Evolutionary conservation across 345 rosid genomes (phyloP).

Genomic region (Eucalyptus pauciflora): DNA sequence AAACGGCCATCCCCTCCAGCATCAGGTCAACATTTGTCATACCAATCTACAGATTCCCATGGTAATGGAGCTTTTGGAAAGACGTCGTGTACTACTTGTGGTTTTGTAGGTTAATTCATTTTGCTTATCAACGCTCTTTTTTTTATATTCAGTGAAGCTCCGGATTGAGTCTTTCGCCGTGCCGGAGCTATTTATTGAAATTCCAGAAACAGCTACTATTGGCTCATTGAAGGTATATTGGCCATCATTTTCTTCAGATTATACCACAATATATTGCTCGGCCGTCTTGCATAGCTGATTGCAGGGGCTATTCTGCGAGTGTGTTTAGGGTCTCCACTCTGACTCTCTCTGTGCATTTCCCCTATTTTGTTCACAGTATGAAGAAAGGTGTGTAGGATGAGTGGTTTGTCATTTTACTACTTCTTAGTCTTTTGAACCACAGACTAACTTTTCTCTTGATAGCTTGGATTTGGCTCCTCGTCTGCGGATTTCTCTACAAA

Average conservation of each 20-base stretch:
- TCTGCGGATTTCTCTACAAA: background rate
- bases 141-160: conserved; percentile 65
- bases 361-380: background rate
- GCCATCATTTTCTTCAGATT: background rate
- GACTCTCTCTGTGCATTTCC: background rate
- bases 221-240: conserved; percentile 75
- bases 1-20: conserved; percentile 29
- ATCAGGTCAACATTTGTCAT: conserved; percentile 23
- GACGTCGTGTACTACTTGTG: conserved; percentile 10
- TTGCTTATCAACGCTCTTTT: conserved; percentile 14
- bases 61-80: conserved; percentile 45
- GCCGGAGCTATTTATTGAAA: conserved; percentile 85
- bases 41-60: conserved; percentile 56
- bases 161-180: conserved; percentile 90
- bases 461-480: background rate
- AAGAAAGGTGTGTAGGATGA: background rate
- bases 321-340: background rate
- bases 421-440: background rate
- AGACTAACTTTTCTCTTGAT: background rate
- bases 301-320: background rate
- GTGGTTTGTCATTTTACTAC: background rate
- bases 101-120: conserved; percentile 12
- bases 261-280: background rate
- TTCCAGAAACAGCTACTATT: conserved; percentile 85
- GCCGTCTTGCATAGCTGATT: background rate